Percentiles rank a stretch among this genome's conserved stretches.
Evolutionary conservation across 2,329 filamentous ascomycete genomes (phyloP).

Genomic region (Xylaria digitata): DNA sequence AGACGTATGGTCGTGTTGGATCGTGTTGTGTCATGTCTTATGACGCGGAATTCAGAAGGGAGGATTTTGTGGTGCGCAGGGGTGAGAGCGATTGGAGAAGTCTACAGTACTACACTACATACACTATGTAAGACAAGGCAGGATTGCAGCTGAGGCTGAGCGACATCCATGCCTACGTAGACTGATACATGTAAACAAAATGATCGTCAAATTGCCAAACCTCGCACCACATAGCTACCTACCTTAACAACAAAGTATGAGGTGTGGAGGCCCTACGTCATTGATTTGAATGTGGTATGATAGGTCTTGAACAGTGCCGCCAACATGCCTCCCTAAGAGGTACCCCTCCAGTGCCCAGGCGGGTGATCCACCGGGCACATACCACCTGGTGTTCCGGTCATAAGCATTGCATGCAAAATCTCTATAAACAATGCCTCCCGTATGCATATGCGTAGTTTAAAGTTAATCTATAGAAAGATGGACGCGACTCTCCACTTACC

Average conservation of each 20-base stretch:
- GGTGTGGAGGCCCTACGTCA: conserved; percentile 13
- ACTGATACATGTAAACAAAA: neutral
- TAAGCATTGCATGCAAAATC: too few species aligned
- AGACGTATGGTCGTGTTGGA: neutral
- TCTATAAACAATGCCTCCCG: too few species aligned
- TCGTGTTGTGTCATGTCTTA: conserved; percentile 14
- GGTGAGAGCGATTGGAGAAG: conserved; percentile 14
- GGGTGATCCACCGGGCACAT: too few species aligned
- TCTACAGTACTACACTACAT: too few species aligned
- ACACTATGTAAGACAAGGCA: conserved; percentile 16
- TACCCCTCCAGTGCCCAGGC: too few species aligned
- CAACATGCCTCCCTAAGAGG: too few species aligned
- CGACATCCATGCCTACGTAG: neutral
- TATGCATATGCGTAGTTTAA: too few species aligned
- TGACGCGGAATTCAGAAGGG: conserved; percentile 13
- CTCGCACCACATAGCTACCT: neutral
- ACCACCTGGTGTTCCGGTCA: too few species aligned
- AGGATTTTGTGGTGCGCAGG: conserved; percentile 11
- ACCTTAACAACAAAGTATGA: neutral
- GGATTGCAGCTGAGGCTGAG: neutral
- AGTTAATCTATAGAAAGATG: too few species aligned
- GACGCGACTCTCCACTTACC: too few species aligned
- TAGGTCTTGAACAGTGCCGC: too few species aligned
- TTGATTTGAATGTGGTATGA: neutral
- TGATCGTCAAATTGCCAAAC: conserved; percentile 12